phyloP scores from a whole-genome alignment of 129 eudicot genomes.

The Erigeron canadensis region DNA sequence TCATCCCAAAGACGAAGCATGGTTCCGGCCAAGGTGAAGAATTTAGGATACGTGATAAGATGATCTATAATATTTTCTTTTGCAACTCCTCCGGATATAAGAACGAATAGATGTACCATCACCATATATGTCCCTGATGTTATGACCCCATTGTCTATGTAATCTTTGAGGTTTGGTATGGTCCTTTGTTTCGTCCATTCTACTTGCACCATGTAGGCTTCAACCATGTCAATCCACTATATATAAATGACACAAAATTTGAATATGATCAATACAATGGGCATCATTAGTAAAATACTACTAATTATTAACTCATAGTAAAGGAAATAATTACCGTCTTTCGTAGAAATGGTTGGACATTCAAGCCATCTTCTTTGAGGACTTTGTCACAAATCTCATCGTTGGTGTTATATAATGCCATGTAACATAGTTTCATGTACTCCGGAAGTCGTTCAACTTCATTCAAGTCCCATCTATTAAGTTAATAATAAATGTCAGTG shows the following conservation, averaged over 20 bases:
- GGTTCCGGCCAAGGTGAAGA: constrained; percentile 48
- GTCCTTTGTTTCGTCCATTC: constrained; percentile 44
- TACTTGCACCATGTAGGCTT: constrained; percentile 52
- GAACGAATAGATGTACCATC: constrained; percentile 50
- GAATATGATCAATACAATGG: too few species aligned
- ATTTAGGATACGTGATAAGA: constrained; percentile 47
- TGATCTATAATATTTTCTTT: constrained; percentile 17
- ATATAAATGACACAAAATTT: neutral
- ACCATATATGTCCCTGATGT: constrained; percentile 64
- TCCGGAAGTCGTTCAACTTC: constrained; percentile 47
- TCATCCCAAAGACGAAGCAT: constrained; percentile 74
- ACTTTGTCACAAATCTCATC: constrained; percentile 44
- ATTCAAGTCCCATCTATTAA: constrained; percentile 53
- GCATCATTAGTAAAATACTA: too few species aligned
- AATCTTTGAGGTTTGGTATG: constrained; percentile 44
- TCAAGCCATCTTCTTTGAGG: constrained; percentile 41
- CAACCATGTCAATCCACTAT: constrained; percentile 59
- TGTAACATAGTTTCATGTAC: constrained; percentile 55
- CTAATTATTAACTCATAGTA: too few species aligned
- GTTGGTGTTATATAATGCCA: constrained; percentile 46
- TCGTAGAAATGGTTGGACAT: constrained; percentile 37
- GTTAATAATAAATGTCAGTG: neutral
- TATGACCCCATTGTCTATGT: constrained; percentile 52
- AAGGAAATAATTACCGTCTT: constrained; percentile 25
- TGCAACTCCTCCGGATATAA: constrained; percentile 41